phyloP scores from a whole-genome alignment of 2,329 filamentous ascomycete genomes.

The Zymoseptoria pseudotritici region DNA sequence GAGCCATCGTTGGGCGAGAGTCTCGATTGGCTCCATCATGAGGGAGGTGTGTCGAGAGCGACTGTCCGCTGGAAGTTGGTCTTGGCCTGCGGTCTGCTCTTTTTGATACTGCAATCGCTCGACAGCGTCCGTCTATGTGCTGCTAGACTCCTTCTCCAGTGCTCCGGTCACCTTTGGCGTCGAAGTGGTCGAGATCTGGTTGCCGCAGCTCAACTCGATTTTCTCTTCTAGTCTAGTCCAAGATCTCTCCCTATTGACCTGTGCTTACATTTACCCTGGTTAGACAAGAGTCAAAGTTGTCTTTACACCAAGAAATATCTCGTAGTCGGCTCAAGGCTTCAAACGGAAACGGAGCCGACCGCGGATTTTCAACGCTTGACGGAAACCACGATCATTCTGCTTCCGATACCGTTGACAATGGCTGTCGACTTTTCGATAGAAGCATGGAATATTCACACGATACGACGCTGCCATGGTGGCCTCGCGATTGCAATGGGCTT shows the following conservation, averaged over 20 bases:
- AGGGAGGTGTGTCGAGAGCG: background rate
- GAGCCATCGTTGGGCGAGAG: constrained; percentile 50
- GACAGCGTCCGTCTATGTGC: background rate
- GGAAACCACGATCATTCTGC: background rate
- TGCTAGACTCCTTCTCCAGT: background rate
- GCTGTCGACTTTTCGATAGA: background rate
- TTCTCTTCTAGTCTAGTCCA: background rate
- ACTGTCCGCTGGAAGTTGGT: background rate
- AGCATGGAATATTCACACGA: background rate
- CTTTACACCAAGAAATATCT: background rate
- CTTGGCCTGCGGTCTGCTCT: background rate
- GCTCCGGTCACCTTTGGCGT: background rate
- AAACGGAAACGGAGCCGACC: background rate
- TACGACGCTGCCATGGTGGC: no score
- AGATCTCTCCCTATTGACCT: background rate
- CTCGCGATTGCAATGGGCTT: background rate
- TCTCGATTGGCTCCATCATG: constrained; percentile 5
- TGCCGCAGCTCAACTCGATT: background rate
- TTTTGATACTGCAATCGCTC: background rate
- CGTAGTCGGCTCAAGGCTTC: background rate
- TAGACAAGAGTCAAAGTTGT: background rate
- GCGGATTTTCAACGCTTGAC: background rate
- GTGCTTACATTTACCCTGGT: background rate
- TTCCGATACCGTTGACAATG: background rate
- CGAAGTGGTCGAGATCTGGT: background rate